Percentiles rank a stretch among this genome's conserved stretches.
Conservation (phyloP, 768 basidiomycete species). For the Mrakia gelida region DNA sequence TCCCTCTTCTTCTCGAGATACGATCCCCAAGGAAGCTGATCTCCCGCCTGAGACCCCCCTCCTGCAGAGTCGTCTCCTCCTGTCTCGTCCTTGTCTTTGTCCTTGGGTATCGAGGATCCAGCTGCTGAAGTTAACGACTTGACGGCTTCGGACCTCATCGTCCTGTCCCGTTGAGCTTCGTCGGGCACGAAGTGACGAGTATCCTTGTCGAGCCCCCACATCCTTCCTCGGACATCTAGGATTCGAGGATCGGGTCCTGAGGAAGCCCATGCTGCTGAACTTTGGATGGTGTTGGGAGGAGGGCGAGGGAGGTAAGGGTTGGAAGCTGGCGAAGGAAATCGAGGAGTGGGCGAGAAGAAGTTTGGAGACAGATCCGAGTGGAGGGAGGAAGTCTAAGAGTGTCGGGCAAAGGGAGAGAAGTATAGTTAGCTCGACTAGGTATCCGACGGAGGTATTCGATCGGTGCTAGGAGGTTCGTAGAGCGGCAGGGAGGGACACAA, state of each 20-base stretch:
- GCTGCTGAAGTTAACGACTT: background rate
- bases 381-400: background rate
- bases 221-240: background rate
- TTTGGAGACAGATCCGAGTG: constrained; percentile 6
- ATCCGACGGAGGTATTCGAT: background rate
- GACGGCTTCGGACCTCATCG: background rate
- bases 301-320: background rate
- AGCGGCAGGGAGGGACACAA: background rate
- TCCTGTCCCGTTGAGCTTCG: background rate
- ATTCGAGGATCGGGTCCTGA: constrained; percentile 6
- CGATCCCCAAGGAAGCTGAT: background rate
- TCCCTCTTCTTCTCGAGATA: constrained; percentile 9
- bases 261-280: constrained; percentile 14
- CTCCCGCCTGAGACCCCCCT: background rate
- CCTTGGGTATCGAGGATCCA: background rate
- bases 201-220: constrained; percentile 7
- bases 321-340: background rate
- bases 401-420: background rate
- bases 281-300: background rate
- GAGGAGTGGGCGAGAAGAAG: constrained; percentile 10
- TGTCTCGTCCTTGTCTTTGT: background rate
- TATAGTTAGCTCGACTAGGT: background rate
- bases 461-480: background rate
- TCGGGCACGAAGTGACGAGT: background rate
- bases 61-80: background rate